Evolutionary conservation across 148 eudicot species (phyloP), one percentile per base, ranked within the genome.

Genomic region (Rheum nobile): DNA sequence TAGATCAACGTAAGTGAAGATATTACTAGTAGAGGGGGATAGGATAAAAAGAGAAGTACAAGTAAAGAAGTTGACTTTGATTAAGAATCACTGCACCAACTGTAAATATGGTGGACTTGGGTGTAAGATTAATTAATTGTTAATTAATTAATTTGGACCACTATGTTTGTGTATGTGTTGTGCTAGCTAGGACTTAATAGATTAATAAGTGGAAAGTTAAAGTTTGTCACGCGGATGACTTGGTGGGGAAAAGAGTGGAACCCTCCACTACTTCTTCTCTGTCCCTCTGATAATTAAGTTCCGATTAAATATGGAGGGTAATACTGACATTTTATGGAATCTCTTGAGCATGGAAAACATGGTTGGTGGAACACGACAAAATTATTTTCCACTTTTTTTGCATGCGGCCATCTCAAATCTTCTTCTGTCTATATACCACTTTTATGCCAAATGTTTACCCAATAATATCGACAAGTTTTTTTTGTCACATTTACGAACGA

Each of bases 41-140:
- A n/a, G 54, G 21, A 7, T 2, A 17, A 48, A 48, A 21, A 19
- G 3, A 19, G 22, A 3, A n/a, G 22, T 6, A n/a, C n/a, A n/a
- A n/a, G n/a, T 50, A 50, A 50, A 50, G 55, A 50, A 50, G 55
- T 50, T 50, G 55, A 50, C 55, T 50, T 50, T 50, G 55, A 50
- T 50, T 50, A 50, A 50, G 55, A 50, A 50, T 50, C 19, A 50
- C 55, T 50, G 13, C 55, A 50, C 55, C 55, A 17, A 50, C 55
- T 50, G 12, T 50, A 8, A 4, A 4, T 44, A 44, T 14, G 48
- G 55, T 50, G 55, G 55, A 50, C 22, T n/a, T n/a, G n/a, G n/a
- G n/a, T n/a, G n/a, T n/a, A n/a, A n/a, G n/a, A n/a, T n/a, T n/a
- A n/a, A 50, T 50, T 17, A n/a, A 11, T 3, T 19, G 19, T 4